Conservation (phyloP, 179 eudicot genomes). For the Silene coronaria region DNA sequence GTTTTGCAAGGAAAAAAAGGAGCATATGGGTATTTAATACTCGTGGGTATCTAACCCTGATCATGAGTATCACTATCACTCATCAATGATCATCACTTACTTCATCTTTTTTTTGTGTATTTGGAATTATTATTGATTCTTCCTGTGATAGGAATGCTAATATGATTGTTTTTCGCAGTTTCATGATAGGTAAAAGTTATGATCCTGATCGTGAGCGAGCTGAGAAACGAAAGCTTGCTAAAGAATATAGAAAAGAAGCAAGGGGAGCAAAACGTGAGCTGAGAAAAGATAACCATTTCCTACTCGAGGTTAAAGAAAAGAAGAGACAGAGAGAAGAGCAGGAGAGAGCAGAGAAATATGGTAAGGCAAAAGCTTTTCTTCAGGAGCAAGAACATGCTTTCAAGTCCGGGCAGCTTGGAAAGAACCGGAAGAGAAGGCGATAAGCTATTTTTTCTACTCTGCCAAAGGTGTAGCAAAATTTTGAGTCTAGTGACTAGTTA, state of each 20-base stretch:
- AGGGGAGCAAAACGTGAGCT: slow-evolving; percentile 83
- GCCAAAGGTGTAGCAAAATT: background rate
- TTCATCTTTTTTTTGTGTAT: background rate
- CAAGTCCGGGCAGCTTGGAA: slow-evolving; percentile 95
- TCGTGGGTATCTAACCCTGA: no score
- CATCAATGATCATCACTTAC: no score
- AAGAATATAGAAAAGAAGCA: slow-evolving; percentile 43
- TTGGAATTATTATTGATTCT: background rate
- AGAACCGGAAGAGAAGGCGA: slow-evolving; percentile 56
- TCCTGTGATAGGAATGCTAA: background rate
- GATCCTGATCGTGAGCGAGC: slow-evolving; percentile 91
- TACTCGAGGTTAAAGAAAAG: slow-evolving; percentile 56
- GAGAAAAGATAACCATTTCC: slow-evolving; percentile 72
- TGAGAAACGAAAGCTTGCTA: slow-evolving; percentile 57
- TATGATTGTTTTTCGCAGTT: slow-evolving; percentile 43
- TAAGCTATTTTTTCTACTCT: slow-evolving; percentile 9
- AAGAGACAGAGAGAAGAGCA: slow-evolving; percentile 50
- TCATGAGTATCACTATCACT: no score
- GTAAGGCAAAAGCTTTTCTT: slow-evolving; percentile 73
- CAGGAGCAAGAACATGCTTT: slow-evolving; percentile 91
- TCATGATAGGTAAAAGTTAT: slow-evolving; percentile 80
- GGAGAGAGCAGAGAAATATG: slow-evolving; percentile 74
- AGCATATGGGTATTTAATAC: no score
- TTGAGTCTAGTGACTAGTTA: background rate
- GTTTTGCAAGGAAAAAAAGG: background rate